Evolutionary conservation across 2,329 filamentous ascomycete genomes (phyloP).

Genomic region (Trichoderma koningiopsis): DNA sequence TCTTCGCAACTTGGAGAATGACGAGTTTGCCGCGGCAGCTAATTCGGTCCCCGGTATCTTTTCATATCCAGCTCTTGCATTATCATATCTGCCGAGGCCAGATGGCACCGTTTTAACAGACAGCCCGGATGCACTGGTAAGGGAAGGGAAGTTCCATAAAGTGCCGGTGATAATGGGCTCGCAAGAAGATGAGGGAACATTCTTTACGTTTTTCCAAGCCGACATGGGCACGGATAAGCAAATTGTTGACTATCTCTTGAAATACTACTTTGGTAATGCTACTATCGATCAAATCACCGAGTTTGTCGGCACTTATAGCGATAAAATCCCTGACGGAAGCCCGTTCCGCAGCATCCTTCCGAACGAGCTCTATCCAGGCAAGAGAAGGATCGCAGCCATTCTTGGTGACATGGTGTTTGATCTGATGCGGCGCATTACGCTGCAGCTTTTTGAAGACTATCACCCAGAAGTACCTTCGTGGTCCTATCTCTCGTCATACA

Average conservation of each 20-base stretch:
- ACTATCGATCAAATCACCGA: slow-evolving; percentile 51
- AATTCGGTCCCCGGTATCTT: slow-evolving; percentile 71
- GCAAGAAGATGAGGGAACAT: slow-evolving; percentile 78
- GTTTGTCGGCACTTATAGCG: slow-evolving; percentile 65
- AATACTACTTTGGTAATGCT: slow-evolving; percentile 62
- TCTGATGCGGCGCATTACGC: slow-evolving; percentile 66
- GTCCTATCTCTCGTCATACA: slow-evolving; percentile 75
- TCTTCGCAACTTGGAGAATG: slow-evolving; percentile 62
- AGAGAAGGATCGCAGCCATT: slow-evolving; percentile 74
- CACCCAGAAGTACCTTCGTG: slow-evolving; percentile 64
- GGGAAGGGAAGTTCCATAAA: slow-evolving; percentile 50
- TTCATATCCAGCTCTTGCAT: slow-evolving; percentile 66
- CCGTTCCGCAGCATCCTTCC: slow-evolving; percentile 70
- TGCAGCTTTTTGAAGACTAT: slow-evolving; percentile 48
- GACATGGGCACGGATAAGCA: slow-evolving; percentile 65
- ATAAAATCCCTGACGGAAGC: slow-evolving; percentile 58
- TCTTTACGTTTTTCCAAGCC: slow-evolving; percentile 69
- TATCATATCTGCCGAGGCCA: slow-evolving; percentile 74
- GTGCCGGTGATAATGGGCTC: slow-evolving; percentile 64
- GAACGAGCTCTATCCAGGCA: slow-evolving; percentile 65
- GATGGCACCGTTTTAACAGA: slow-evolving; percentile 64
- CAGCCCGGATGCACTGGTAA: slow-evolving; percentile 62
- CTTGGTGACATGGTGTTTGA: slow-evolving; percentile 77
- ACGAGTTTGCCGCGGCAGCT: slow-evolving; percentile 63
- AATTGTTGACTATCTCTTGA: slow-evolving; percentile 63